Percentiles rank a stretch among this genome's conserved stretches.
Conservation (phyloP, 495 filamentous ascomycete species). For the Collariella sp. region DNA sequence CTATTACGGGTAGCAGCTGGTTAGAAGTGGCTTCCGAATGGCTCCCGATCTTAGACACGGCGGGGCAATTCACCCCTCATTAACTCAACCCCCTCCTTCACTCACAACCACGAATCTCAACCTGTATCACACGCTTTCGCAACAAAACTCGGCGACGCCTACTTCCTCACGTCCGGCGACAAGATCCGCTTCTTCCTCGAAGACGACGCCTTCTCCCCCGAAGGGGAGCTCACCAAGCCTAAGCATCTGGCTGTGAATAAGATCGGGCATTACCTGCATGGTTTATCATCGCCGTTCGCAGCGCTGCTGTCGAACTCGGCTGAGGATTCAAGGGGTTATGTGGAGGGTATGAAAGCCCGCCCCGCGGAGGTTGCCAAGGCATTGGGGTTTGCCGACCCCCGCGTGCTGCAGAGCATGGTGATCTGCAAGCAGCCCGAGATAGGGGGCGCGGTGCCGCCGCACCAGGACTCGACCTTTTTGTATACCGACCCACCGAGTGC, state of each 20-base stretch:
- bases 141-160: conserved; percentile 92
- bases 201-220: conserved; percentile 62
- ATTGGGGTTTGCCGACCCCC: conserved; percentile 66
- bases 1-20: no score
- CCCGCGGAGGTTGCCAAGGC: conserved; percentile 56
- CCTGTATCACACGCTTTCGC: no score
- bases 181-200: conserved; percentile 98
- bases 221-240: conserved; percentile 57
- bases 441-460: conserved; percentile 74
- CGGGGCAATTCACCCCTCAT: conserved; percentile 5
- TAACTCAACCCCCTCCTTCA: background rate
- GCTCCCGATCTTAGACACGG: background rate
- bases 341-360: conserved; percentile 18
- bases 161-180: conserved; percentile 83
- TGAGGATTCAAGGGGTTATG: conserved; percentile 27
- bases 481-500: conserved; percentile 87
- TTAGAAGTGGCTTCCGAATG: background rate
- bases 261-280: conserved; percentile 87
- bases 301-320: conserved; percentile 43
- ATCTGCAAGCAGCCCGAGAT: conserved; percentile 98
- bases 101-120: conserved; percentile 63
- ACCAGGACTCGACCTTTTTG: conserved; percentile 87
- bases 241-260: conserved; percentile 86
- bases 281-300: conserved; percentile 61
- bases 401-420: conserved; percentile 81